Base-by-base conservation (phyloP, 257 asterid species). In the Marsdenia floribunda region DNA sequence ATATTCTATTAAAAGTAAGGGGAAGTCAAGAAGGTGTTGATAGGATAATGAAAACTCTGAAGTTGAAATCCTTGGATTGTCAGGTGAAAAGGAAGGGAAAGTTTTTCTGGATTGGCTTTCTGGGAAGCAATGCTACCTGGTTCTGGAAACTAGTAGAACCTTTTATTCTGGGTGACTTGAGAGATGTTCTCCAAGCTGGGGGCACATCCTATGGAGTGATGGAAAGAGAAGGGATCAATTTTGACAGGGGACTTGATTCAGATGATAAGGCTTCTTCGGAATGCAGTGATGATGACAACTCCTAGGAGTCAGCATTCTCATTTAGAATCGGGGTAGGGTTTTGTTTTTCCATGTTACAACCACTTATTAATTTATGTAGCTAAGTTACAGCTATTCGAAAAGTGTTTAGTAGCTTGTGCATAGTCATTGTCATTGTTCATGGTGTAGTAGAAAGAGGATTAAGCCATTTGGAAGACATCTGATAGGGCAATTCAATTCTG, bases 31-130 rank as follows among this genome's bases (percentile, higher is more conserved):
- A 92, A 74, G 96, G 90, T 42, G 86, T 85, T 29, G 22, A 38
- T 79, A 85, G 85, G 75, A 79, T 92, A 74, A 84, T 87, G 66
- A 84, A 83, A 78, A 40, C 85, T 5, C 63, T 92, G 16, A 87
- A 87, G 85, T 79, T 76, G 5, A 89, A 78, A 57, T 85, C 93
- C 0, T 86, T 90, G 77, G 85, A 83, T 57, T 83, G 90, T 74
- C 84, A 75, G 55, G 91, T 92, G 38, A 92, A 84, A 73, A 83
- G 78, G 83, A 89, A 86, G 73, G 96, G 96, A 54, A 71, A 76
- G 15, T 83, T 73, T 29, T 90, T 87, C 63, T 95, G 98, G 98
- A 79, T 95, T 50, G 99, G 97, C 71, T 89, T 92, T 78, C 85
- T 92, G 71, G 98, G 97, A 75, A 59, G 72, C 57, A 85, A 88